Evolutionary conservation across 2,329 filamentous ascomycete genomes (phyloP).

Genomic region (Penicillium rolfsii): DNA sequence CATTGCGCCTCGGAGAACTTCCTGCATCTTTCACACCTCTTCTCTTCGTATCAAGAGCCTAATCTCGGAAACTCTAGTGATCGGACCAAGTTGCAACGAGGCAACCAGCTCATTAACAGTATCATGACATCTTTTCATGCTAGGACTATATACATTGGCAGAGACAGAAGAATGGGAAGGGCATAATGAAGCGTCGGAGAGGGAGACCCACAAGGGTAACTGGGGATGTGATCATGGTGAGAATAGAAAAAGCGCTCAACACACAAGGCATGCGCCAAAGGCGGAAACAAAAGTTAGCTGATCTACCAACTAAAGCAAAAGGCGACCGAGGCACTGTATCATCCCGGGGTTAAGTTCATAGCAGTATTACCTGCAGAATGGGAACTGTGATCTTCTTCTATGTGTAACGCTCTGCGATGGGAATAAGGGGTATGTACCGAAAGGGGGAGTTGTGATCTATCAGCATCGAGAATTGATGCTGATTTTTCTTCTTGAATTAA

Average conservation of each 20-base stretch:
- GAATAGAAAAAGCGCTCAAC: background rate
- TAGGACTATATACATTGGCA: conserved; percentile 28
- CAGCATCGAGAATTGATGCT: background rate
- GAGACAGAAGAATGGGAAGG: conserved; percentile 1
- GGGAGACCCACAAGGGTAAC: background rate
- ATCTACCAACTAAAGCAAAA: background rate
- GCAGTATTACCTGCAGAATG: background rate
- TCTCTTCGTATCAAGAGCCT: background rate
- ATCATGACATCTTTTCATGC: conserved; percentile 25
- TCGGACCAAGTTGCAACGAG: background rate
- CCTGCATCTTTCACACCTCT: background rate
- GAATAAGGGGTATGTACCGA: conserved; percentile 15
- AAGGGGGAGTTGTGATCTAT: conserved; percentile 10
- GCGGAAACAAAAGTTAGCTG: background rate
- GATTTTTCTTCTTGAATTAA: background rate
- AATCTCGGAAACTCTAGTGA: background rate
- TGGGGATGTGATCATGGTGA: background rate
- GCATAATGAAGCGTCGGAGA: background rate
- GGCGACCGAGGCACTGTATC: background rate
- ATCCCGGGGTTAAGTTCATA: background rate
- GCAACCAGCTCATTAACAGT: background rate
- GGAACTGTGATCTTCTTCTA: conserved; percentile 11
- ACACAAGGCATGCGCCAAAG: background rate
- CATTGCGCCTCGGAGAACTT: background rate
- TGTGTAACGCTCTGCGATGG: conserved; percentile 6